Evolutionary conservation across 1,139 yeast species (phyloP), one percentile per base, ranked within the genome.

Genomic region (Komagataea norvegica): DNA sequence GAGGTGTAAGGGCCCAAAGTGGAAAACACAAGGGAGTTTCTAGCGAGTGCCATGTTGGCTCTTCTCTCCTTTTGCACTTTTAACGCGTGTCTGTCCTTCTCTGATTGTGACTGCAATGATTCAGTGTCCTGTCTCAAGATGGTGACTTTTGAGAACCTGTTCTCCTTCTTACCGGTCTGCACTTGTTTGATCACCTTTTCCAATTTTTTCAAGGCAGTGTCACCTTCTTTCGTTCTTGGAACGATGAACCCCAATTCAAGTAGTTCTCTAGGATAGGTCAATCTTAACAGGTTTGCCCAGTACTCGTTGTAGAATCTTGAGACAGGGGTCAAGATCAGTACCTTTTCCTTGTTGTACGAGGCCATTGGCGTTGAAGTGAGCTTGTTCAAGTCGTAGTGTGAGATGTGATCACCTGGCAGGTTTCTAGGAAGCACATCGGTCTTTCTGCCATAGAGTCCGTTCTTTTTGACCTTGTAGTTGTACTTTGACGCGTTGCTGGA

Each of bases 1-100:
- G 95, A 77, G 6, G 95, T 88, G 47, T 82, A 74, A 13, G 96
- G 95, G 2, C 89, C 82, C 35, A 91, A 67, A 3, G 96, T 77
- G n/a, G 96, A 83, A 61, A 88, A 86, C 32, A 91, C 70, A 42
- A 91, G 67, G 26, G 96, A 88, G 65, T 91, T 91, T 59, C 98
- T 72, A 3, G 97, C 96, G 46, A 86, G 65, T 3, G 96, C 94
- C 97, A 91, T 89, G 59, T 80, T 79, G 8, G 84, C 64, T 50
- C 98, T 77, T 59, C 98, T 77, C 52, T 83, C 81, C 62, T 88
- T 88, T 61, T 91, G 97, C n/a, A 81, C 94, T 26, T 63, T 64
- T 44, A 83, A 67, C 4, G 78, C 79, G 54, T 79, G 86, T 57
- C 96, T 74, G 49, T 86, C 95, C 60, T 84, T 82, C 57, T 88